A percentile compares a stretch with the other conserved stretches of the same genome.
phyloP scores from a whole-genome alignment of 352 stramenopile species.

The Thalassiosira livingstoniorum region DNA sequence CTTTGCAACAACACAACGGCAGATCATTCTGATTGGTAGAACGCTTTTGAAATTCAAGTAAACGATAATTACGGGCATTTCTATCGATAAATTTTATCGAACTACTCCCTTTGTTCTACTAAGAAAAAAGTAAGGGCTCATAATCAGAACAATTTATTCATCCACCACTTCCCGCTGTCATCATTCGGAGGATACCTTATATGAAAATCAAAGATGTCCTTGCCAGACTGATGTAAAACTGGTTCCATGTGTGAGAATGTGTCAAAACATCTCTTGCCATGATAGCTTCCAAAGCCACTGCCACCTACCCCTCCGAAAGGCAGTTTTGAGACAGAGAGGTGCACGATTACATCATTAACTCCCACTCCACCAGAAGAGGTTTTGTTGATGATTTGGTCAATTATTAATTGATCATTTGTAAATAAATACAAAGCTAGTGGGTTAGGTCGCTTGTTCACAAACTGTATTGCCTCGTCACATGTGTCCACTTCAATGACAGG shows the following conservation, averaged over 20 bases:
- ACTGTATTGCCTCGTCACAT: conserved; percentile 76
- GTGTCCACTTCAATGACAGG: conserved; percentile 86
- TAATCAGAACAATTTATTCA: neutral
- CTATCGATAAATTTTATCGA: too few relatives aligned
- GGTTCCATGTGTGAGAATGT: conserved; percentile 65
- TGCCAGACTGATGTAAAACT: conserved; percentile 9
- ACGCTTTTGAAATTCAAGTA: too few relatives aligned
- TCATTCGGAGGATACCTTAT: conserved; percentile 13
- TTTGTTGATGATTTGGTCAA: conserved; percentile 42
- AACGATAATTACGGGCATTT: too few relatives aligned
- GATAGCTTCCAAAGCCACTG: conserved; percentile 88
- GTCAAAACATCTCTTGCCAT: conserved; percentile 87
- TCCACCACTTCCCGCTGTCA: conserved; percentile 1
- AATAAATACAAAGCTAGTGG: conserved; percentile 72
- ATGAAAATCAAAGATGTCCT: neutral
- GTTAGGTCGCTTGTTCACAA: conserved; percentile 57
- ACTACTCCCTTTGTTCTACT: too few relatives aligned
- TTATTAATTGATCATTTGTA: conserved; percentile 49
- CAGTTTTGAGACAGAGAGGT: conserved; percentile 82
- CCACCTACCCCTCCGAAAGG: conserved; percentile 88
- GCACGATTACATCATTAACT: conserved; percentile 88
- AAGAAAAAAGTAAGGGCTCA: too few relatives aligned
- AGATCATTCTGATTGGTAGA: too few relatives aligned
- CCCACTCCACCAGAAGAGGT: conserved; percentile 56
- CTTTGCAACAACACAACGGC: too few relatives aligned